Evolutionary conservation across 345 rosid species (phyloP).

Genomic region (Eucalyptus urophylla): DNA sequence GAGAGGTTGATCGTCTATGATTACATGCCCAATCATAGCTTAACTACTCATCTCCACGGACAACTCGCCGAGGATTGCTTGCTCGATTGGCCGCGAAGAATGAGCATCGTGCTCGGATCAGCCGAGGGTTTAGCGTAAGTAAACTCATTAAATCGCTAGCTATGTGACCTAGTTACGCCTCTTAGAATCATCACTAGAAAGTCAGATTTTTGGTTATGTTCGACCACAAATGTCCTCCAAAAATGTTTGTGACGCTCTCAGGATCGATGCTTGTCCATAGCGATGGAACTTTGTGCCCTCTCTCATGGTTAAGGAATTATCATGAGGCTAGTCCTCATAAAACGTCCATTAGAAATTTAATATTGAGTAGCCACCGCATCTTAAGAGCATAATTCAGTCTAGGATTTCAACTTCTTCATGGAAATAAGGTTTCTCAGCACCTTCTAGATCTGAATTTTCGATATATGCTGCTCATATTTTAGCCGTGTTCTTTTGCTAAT

Average conservation of each 20-base stretch:
- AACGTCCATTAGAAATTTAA: not conserved
- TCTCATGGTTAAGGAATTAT: not conserved
- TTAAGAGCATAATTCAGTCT: not conserved
- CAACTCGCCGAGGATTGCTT: slow-evolving; percentile 38
- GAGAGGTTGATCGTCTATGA: slow-evolving; percentile 63
- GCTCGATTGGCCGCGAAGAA: slow-evolving; percentile 50
- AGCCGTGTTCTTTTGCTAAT: not conserved
- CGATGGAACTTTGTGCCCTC: not conserved
- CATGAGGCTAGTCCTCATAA: not conserved
- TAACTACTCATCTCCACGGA: slow-evolving; percentile 57
- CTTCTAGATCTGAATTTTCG: not conserved
- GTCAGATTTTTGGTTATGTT: not conserved
- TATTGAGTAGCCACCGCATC: not conserved
- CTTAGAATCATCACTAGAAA: not conserved
- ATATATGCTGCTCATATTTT: not conserved
- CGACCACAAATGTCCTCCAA: not conserved
- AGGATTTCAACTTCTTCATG: not conserved
- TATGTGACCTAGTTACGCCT: not conserved
- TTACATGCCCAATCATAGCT: slow-evolving; percentile 66
- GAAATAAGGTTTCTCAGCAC: not conserved
- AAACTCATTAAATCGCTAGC: not conserved
- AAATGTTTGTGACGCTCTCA: not conserved
- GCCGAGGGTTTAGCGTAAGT: slow-evolving; percentile 64
- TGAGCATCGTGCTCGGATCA: slow-evolving; percentile 40
- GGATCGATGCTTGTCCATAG: not conserved